A percentile compares a stretch with the other conserved stretches of the same genome.
These are phyloP conservation scores for Botryotinia globosa DNA, from an alignment of 2,329 filamentous ascomycete species.

Conservation along the genomic window DNA sequence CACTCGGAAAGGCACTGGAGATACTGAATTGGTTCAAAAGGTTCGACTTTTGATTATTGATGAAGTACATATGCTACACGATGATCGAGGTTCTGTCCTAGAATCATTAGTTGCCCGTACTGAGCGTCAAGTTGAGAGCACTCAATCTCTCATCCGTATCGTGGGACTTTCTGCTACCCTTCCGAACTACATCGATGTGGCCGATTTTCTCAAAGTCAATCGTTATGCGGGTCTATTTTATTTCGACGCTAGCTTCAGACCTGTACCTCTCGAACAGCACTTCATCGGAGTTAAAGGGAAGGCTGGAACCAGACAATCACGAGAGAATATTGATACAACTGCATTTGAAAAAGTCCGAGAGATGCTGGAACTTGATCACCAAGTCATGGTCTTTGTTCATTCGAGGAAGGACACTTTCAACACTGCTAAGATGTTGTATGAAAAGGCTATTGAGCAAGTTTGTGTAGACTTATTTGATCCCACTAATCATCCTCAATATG, in stretches of 20 bases:
- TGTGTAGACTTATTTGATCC: constrained; percentile 83
- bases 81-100: constrained; percentile 91
- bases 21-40: constrained; percentile 96
- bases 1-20: constrained; percentile 92
- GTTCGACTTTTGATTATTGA: constrained; percentile 95
- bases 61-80: constrained; percentile 98
- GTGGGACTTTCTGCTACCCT: constrained; percentile 93
- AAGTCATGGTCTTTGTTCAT: constrained; percentile 99
- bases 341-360: constrained; percentile 93
- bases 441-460: constrained; percentile 80
- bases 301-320: constrained; percentile 71
- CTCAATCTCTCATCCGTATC: constrained; percentile 93
- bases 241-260: constrained; percentile 92
- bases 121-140: constrained; percentile 94
- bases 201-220: constrained; percentile 96
- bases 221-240: constrained; percentile 91
- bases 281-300: constrained; percentile 97
- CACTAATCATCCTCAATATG: constrained; percentile 72
- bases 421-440: constrained; percentile 79
- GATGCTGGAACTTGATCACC: constrained; percentile 89
- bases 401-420: constrained; percentile 90
- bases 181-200: constrained; percentile 94
- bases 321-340: constrained; percentile 83
- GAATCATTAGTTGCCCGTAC: constrained; percentile 95
- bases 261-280: constrained; percentile 93